phyloP scores from a whole-genome alignment of 1,284 basidiomycete species.

The Cystobasidiaceae sp. region DNA sequence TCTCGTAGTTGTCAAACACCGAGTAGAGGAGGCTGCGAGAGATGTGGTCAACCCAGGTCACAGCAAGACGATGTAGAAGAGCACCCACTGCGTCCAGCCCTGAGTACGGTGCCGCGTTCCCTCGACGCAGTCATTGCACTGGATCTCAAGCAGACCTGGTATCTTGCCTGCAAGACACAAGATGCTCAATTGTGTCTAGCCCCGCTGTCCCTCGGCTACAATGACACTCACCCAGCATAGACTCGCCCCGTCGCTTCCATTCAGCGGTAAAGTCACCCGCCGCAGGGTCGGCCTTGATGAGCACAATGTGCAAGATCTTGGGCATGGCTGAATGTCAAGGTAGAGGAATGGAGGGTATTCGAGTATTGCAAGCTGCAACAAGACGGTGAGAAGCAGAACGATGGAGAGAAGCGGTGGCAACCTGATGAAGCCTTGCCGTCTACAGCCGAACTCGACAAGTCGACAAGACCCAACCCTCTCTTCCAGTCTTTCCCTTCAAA shows the following conservation, averaged over 20 bases:
- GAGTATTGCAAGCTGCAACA: neutral
- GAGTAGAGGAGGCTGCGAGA: conserved; percentile 7
- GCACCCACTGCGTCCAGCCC: too few relatives aligned
- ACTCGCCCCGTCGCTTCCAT: conserved; percentile 6
- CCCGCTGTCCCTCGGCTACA: too few relatives aligned
- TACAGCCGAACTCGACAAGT: too few relatives aligned
- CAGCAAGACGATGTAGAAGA: neutral
- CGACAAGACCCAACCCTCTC: too few relatives aligned
- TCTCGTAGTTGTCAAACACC: conserved; percentile 12
- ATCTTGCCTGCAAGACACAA: conserved; percentile 19
- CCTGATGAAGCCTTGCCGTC: too few relatives aligned
- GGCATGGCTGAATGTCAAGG: conserved; percentile 10
- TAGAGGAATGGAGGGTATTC: too few relatives aligned
- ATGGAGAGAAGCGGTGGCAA: neutral
- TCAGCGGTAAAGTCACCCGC: conserved; percentile 7
- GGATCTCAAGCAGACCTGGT: conserved; percentile 7
- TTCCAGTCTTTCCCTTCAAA: too few relatives aligned
- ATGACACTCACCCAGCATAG: conserved; percentile 18
- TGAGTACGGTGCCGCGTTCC: conserved; percentile 3
- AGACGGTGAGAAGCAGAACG: neutral
- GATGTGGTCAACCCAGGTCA: neutral
- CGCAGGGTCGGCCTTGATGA: conserved; percentile 1
- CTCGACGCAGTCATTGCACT: neutral
- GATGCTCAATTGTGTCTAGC: neutral
- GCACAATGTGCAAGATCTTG: conserved; percentile 12